Base-by-base conservation (phyloP, 257 asterid genomes). In the Plantago ovata region DNA sequence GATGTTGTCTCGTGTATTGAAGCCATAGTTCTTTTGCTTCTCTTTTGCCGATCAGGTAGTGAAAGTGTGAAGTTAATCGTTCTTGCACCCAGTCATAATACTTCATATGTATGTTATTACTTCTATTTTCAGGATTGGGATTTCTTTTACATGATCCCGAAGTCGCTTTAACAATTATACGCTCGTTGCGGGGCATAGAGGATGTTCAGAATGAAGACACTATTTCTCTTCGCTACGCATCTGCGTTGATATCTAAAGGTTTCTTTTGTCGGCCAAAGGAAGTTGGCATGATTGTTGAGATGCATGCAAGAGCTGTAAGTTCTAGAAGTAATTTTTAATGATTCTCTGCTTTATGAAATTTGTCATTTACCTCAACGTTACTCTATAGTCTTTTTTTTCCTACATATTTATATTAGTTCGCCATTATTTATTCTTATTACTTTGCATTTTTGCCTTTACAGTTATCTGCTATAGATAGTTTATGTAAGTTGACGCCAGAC, bases 221-320 rank as follows among this genome's bases (percentile, higher is more conserved):
- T 10, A 61, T 85, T 67, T 81, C 97, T 52, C 78, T 86, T 77
- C 97, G 95, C 61, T 79, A 80, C 76, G 96, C 95, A 61, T 82
- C 80, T 61, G 80, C 69, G 67, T 76, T 85, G 80, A 72, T 88
- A 68, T 88, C 95, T 54, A 81, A 79, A 75, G 96, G 95, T 61
- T 87, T 78, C 68, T 80, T 85, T 74, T 77, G 86, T 67, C 81
- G 66, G 52, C 93, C 93, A 11, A 81, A 62, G 60, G 95, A 82
- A 65, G 88, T 85, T 73, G 93, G 95, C 50, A 53, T 78, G 64
- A 80, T 85, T 45, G 55, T 86, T 61, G 91, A 92, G 85, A 84
- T 80, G 79, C 95, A 92, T 72, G 69, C 80, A 79, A 85, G 81
- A 66, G 93, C 84, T 57, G 96, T 92, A 72, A 68, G 95, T 79